Evolutionary conservation across 1,139 yeast species (phyloP).

Genomic region (Yamadazyma blattariae): DNA sequence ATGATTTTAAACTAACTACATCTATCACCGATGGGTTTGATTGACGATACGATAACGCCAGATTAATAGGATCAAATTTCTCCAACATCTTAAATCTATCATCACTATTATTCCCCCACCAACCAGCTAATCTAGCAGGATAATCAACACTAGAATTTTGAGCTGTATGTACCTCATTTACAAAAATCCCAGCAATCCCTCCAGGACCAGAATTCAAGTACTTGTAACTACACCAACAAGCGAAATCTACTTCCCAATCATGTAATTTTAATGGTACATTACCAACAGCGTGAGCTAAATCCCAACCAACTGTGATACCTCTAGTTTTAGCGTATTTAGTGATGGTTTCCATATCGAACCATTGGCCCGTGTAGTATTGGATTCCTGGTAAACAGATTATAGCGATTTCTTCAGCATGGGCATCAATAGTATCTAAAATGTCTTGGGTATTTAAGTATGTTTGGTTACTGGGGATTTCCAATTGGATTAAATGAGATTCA

Average conservation of each 20-base stretch:
- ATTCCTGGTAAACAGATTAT: constrained; percentile 81
- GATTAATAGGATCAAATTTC: constrained; percentile 70
- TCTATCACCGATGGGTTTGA: constrained; percentile 91
- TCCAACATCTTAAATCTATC: constrained; percentile 81
- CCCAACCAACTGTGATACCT: constrained; percentile 85
- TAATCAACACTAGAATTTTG: constrained; percentile 29
- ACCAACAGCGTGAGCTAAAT: constrained; percentile 92
- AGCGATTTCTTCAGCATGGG: constrained; percentile 62
- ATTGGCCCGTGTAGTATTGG: constrained; percentile 91
- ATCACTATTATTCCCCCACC: constrained; percentile 89
- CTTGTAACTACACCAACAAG: constrained; percentile 92
- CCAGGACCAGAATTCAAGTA: constrained; percentile 94
- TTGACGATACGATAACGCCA: constrained; percentile 86
- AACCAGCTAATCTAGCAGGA: constrained; percentile 80
- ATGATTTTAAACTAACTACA: constrained; percentile 66
- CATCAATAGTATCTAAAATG: constrained; percentile 55
- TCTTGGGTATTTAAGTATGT: constrained; percentile 60
- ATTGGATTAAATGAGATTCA: constrained; percentile 60
- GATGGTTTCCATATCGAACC: constrained; percentile 67
- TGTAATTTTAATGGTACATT: constrained; percentile 75
- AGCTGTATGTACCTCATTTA: constrained; percentile 53
- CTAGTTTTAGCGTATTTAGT: constrained; percentile 50
- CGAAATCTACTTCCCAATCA: constrained; percentile 90
- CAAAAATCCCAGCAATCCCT: constrained; percentile 79
- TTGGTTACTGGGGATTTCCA: constrained; percentile 56